Evolutionary conservation across 2,329 filamentous ascomycete genomes (phyloP), one percentile per base, ranked within the genome.

Genomic region (Colletotrichum gigasporum): DNA sequence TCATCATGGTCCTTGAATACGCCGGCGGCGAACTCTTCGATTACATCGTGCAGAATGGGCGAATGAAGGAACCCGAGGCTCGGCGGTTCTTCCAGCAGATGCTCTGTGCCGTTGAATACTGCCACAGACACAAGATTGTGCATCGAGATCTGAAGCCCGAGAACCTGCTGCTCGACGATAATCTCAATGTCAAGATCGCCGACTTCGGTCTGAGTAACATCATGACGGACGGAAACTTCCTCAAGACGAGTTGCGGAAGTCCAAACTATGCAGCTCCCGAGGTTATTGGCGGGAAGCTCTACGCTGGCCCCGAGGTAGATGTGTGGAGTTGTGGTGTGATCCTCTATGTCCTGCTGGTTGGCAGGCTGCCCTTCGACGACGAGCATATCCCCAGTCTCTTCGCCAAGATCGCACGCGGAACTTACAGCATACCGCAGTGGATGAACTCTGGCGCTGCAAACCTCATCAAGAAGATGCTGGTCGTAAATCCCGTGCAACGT

Each of bases 1-100:
- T 99, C 75, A 96, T 98, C 78, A 99, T 99, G 96, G 96, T 99
- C 50, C 88, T 99, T 70, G 96, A 99, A 79, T 99, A 97, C 79
- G 96, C 96, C 41, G 96, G 96, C 66, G 93, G 93, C 66, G 96
- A 99, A 79, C 85, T 99, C 65, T 99, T 99, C 79, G 95, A 99
- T 79, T 98, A 98, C 80, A 96, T 99, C 67, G 96, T 99, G 63
- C 91, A 94, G 74, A 90, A 97, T 75, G 96, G 96, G 58, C 90
- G 92, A 74, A 93, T 98, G 86, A 89, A 91, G 70, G 96, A 99
- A 78, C 86, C 90, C 65, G 92, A 96, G 76, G 96, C 96, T n/a
- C 90, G 96, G 61, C 93, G 95, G 70, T 97, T 99, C 83, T 99
- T 99, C 79, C 96, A 99, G 79, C 96, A 99, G 79, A 99, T 99